Conservation (phyloP, 805 yeast species). For the Pichia nanzhaoensis region DNA sequence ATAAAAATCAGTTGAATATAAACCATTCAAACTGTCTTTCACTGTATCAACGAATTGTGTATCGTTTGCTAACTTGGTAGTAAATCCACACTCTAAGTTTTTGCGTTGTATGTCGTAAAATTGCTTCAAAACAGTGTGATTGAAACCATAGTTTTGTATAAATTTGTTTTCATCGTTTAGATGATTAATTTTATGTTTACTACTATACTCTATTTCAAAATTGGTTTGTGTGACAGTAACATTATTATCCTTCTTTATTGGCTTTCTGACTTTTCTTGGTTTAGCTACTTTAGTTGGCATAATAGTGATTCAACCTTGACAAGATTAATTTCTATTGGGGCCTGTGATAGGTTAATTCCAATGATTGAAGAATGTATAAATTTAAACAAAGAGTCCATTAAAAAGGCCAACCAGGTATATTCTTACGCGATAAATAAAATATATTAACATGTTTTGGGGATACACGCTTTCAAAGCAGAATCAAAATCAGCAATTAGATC, state of each 20-base stretch:
- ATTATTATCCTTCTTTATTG: too few species aligned
- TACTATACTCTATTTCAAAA: background rate
- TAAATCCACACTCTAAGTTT: slow-evolving; percentile 1
- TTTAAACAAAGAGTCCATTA: too few species aligned
- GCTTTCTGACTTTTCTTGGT: too few species aligned
- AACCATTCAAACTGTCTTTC: background rate
- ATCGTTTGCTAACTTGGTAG: background rate
- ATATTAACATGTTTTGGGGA: too few species aligned
- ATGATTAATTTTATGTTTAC: background rate
- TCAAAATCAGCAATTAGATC: too few species aligned
- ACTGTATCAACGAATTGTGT: background rate
- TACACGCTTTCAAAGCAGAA: too few species aligned
- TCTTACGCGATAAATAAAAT: background rate
- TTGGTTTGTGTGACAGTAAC: background rate
- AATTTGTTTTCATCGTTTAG: background rate
- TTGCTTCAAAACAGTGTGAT: slow-evolving; percentile 1
- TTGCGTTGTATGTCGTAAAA: background rate
- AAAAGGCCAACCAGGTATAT: background rate
- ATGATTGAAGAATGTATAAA: too few species aligned
- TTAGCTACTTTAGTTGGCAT: too few species aligned
- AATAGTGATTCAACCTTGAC: too few species aligned
- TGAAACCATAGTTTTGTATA: background rate
- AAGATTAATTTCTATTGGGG: too few species aligned
- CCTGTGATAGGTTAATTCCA: too few species aligned
- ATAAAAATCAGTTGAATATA: slow-evolving; percentile 3